Conservation (phyloP, 345 rosid species). For the Gossypium turneri region DNA sequence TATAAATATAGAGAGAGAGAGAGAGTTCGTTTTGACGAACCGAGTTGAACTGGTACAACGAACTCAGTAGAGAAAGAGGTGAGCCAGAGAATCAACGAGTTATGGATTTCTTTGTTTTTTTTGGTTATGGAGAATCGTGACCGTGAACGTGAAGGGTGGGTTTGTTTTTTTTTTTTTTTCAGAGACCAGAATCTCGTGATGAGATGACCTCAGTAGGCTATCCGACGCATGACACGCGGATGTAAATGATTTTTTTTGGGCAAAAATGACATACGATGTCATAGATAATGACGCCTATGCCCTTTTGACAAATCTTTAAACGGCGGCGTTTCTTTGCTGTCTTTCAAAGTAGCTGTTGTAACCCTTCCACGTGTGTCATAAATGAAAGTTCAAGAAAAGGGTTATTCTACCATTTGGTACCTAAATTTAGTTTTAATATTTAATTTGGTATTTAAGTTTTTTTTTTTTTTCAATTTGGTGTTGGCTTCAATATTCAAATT, state of each 20-base stretch:
- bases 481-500: no score
- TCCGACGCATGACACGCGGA: constrained; percentile 6
- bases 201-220: constrained; percentile 2
- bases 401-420: no score
- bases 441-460: no score
- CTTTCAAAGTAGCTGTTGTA: neutral
- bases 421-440: no score
- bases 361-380: no score
- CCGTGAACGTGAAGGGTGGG: neutral
- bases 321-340: neutral
- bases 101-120: neutral
- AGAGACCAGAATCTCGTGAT: constrained; percentile 22
- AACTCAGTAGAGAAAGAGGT: constrained; percentile 12
- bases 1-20: neutral
- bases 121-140: constrained; percentile 17
- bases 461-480: no score
- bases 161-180: neutral
- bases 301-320: neutral
- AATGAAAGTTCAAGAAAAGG: no score
- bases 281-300: neutral
- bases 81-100: neutral
- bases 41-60: constrained; percentile 8
- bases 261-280: neutral
- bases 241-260: no score
- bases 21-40: constrained; percentile 7